Evolutionary conservation across 2,329 filamentous ascomycete species (phyloP).

Genomic region (Dothistroma septosporum): DNA sequence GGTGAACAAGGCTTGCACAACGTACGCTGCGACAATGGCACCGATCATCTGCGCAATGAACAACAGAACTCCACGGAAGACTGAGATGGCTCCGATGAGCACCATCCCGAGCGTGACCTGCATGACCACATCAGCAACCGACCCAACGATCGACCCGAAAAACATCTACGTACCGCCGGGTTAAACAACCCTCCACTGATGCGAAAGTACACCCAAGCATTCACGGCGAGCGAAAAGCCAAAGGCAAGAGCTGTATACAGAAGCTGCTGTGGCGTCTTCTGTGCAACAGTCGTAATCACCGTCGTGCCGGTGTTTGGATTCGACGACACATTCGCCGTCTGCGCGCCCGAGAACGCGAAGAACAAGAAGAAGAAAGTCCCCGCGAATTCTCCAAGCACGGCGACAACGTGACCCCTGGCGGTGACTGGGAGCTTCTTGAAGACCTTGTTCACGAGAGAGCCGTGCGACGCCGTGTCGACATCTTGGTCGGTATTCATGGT

Average conservation of each 20-base stretch:
- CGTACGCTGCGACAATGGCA: constrained; percentile 32
- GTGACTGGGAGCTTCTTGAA: background rate
- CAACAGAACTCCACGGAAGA: constrained; percentile 32
- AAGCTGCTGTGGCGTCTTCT: constrained; percentile 36
- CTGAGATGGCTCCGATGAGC: constrained; percentile 33
- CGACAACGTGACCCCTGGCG: constrained; percentile 32
- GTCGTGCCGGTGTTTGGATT: constrained; percentile 22
- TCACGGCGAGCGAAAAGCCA: constrained; percentile 41
- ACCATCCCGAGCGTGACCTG: constrained; percentile 28
- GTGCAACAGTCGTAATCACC: constrained; percentile 19
- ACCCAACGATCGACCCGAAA: background rate
- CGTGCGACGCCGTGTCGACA: background rate
- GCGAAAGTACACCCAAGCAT: constrained; percentile 40
- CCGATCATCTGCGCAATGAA: constrained; percentile 37
- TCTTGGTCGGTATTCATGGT: background rate
- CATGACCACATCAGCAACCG: background rate
- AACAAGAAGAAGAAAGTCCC: constrained; percentile 46
- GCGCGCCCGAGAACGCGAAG: constrained; percentile 44
- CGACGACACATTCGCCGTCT: constrained; percentile 41
- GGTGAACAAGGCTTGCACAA: constrained; percentile 36
- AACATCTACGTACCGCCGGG: constrained; percentile 21
- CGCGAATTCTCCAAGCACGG: constrained; percentile 39
- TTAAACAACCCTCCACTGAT: constrained; percentile 37
- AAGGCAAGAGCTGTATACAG: constrained; percentile 40
- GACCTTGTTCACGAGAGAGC: background rate